Evolutionary conservation across 73 alveolate species (phyloP), one percentile per base, ranked within the genome.

Genomic region (Paraurostyla sp.): DNA sequence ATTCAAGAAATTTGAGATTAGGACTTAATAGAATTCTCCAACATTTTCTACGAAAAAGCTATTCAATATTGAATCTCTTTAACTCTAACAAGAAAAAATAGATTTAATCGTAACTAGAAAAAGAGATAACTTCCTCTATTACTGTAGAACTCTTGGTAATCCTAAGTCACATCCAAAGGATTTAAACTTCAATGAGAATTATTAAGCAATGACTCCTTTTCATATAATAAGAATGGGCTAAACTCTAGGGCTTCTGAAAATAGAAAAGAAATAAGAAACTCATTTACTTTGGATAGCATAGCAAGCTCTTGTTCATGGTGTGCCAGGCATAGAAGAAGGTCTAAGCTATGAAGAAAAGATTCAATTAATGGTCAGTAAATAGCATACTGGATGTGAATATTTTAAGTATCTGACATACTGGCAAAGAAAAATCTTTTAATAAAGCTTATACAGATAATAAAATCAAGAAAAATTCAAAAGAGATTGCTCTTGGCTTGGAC

Each of bases 401-500:
- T 38, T 65, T 6, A 65, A 65, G 25, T 30, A 35, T 65, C 41
- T 65, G 58, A 65, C 41, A 1, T 22, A 65, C 33, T 65, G 40
- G 38, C 23, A 65, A 65, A 32, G 82, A 38, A 65, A 35, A 65
- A 18, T 18, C 7, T 65, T 65, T 38, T 30, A 65, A 9, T 56
- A 65, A 38, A 7, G 1, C 0, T 6, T 9, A 9, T 3, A 4
- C 2, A 65, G 25, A 38, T 65, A 65, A 38, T 6, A 38, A 35
- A 2, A 65, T 33, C 4, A 15, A 35, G 58, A 65, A 38, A 9
- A 65, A 65, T 65, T 65, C 23, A 32, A 40, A 65, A 33, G 42
- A 38, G 82, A 65, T 65, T 65, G 82, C 82, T 65, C 82, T 65
- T 65, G 82, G 82, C 82, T 65, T 6, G 82, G 60, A 18, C 41